Evolutionary conservation across 2,329 filamentous ascomycete species (phyloP), one percentile per base, ranked within the genome.

Genomic region (Zymoseptoria brevis): DNA sequence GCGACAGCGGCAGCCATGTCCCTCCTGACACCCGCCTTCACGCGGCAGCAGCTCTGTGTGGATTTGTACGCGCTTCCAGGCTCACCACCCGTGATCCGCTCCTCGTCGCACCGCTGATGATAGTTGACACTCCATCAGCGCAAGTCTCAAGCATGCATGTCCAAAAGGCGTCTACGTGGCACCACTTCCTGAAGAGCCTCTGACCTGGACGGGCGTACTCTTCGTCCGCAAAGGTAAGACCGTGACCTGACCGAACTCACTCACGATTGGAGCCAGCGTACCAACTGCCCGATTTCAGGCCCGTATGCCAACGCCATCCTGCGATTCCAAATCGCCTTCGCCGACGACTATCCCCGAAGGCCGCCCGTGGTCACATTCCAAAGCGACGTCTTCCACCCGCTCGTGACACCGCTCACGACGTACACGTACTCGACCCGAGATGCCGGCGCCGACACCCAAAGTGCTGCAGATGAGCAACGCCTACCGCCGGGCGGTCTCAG

Each of bases 301-400:
- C 93, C 94, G 19, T 99, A 96, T 76, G 83, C 89, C 19, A 87
- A 89, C 60, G 89, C 91, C 53, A 83, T 96, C 67, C 82, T 97
- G 63, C 88, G 92, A 68, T 96, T 97, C 75, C 87, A 94, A 66
- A 88, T 97, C 64, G 87, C 87, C 22, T 97, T 97, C 69, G 89
- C 92, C 41, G 80, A 87, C 61, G 81, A 82, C 48, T 96, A 95
- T 72, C 93, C 93, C 11, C 77, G 81, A 55, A 77, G 89, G 19
- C 89, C 93, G 55, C 94, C 94, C 8, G 80, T 92, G 19, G 84
- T 99, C 65, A 93, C 87, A 57, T 96, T 99, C 74, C 83, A 85
- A 52, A 95, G 90, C 66, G 93, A 97, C 72, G 87, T 97, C 66
- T 99, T 97, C 74, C 93, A 99, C 73, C 93, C 93, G 19, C 81